phyloP scores from a whole-genome alignment of 106 monocot species.

The Allium fistulosum region DNA sequence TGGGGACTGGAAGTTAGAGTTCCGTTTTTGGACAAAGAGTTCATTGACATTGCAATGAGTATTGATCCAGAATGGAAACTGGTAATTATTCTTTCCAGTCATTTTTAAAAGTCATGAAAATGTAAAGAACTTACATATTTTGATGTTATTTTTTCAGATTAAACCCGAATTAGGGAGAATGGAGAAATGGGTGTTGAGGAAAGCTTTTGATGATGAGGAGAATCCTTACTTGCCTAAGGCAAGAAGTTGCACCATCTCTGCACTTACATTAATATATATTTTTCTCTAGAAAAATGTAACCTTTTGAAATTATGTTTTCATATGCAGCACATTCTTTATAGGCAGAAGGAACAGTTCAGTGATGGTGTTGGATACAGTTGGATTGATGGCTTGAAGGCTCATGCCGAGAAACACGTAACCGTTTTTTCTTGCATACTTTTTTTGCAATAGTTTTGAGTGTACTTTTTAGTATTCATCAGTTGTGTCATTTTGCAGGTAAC shows the following conservation, averaged over 20 bases:
- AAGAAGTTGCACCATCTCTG: background rate
- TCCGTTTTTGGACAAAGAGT: conserved; percentile 62
- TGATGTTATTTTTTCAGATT: conserved; percentile 22
- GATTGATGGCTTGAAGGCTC: conserved; percentile 64
- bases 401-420: conserved; percentile 34
- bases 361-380: conserved; percentile 68
- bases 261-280: too few species aligned
- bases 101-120: too few species aligned
- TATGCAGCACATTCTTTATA: conserved; percentile 51
- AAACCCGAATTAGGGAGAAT: conserved; percentile 40
- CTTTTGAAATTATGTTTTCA: background rate
- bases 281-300: too few species aligned
- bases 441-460: background rate
- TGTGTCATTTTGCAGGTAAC: conserved; percentile 26
- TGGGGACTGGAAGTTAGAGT: conserved; percentile 65
- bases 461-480: background rate
- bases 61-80: conserved; percentile 64
- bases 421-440: background rate
- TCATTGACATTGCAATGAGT: conserved; percentile 52
- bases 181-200: conserved; percentile 58
- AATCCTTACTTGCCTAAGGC: conserved; percentile 67
- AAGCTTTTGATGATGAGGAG: conserved; percentile 61
- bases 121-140: too few species aligned
- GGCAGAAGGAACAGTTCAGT: conserved; percentile 71
- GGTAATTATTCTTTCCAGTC: conserved; percentile 9